phyloP scores from a whole-genome alignment of 352 stramenopile genomes.

The Globisporangium abappressorium region DNA sequence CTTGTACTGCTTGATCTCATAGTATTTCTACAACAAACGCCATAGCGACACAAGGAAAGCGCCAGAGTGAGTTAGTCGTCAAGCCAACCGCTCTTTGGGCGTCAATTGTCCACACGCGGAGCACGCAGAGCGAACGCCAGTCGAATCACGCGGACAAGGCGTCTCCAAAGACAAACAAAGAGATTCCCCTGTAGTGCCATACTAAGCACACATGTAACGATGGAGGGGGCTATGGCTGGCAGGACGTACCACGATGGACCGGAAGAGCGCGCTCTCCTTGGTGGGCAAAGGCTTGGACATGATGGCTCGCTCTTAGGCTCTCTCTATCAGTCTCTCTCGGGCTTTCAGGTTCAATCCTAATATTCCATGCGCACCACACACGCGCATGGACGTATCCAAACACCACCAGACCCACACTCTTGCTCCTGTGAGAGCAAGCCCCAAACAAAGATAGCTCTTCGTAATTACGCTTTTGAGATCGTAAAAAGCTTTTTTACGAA shows the following conservation, averaged over 20 bases:
- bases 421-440: not conserved
- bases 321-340: not conserved
- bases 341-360: not conserved
- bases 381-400: constrained; percentile 8
- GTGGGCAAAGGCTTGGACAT: constrained; percentile 80
- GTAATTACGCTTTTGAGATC: not conserved
- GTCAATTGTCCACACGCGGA: not conserved
- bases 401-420: not conserved
- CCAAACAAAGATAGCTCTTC: not conserved
- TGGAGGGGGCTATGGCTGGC: not conserved
- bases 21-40: constrained; percentile 84
- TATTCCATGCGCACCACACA: constrained; percentile 9
- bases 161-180: not conserved
- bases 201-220: not conserved
- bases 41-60: not conserved
- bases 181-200: not conserved
- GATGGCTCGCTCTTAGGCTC: not conserved
- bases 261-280: constrained; percentile 96
- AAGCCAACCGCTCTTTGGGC: not conserved
- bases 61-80: not conserved
- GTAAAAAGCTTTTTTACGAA: constrained; percentile 1
- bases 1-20: constrained; percentile 99
- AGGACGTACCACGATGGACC: constrained; percentile 87
- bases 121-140: not conserved
- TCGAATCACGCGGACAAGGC: not conserved